A percentile compares a stretch with the other conserved stretches of the same genome.
phyloP scores from a whole-genome alignment of 2,329 filamentous ascomycete species.

The Arthrinium puccinioides region DNA sequence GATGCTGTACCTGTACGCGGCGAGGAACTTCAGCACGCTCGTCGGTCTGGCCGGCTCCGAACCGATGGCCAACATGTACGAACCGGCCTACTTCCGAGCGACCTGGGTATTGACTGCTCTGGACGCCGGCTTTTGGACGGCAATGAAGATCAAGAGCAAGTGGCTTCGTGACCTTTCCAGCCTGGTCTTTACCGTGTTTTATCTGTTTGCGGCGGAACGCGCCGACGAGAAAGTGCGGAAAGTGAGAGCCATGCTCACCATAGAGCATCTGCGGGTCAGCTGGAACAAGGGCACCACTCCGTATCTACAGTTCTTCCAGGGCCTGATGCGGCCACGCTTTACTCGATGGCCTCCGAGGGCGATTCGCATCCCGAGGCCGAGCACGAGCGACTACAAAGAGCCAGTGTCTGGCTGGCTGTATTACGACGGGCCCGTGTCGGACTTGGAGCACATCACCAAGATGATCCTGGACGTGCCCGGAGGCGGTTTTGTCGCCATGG shows the following conservation, averaged over 20 bases:
- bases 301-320: constrained; percentile 68
- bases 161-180: constrained; percentile 78
- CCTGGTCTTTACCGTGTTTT: constrained; percentile 81
- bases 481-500: constrained; percentile 95
- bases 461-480: constrained; percentile 86
- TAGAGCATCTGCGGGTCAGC: constrained; percentile 84
- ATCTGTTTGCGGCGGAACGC: constrained; percentile 84
- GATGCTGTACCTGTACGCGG: constrained; percentile 83
- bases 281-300: constrained; percentile 95
- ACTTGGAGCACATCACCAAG: constrained; percentile 68
- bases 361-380: constrained; percentile 76
- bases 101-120: constrained; percentile 95
- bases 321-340: constrained; percentile 67
- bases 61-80: constrained; percentile 90
- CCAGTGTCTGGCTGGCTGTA: constrained; percentile 86
- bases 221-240: constrained; percentile 96
- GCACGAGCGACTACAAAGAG: constrained; percentile 73
- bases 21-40: constrained; percentile 89
- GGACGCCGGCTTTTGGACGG: constrained; percentile 97
- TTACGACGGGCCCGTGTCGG: constrained; percentile 79
- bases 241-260: constrained; percentile 75
- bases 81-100: constrained; percentile 84
- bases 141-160: constrained; percentile 78
- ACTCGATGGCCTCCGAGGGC: constrained; percentile 75
- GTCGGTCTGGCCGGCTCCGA: constrained; percentile 88